Base-by-base conservation (phyloP, 106 monocot genomes). In the Cymbidium sinense region DNA sequence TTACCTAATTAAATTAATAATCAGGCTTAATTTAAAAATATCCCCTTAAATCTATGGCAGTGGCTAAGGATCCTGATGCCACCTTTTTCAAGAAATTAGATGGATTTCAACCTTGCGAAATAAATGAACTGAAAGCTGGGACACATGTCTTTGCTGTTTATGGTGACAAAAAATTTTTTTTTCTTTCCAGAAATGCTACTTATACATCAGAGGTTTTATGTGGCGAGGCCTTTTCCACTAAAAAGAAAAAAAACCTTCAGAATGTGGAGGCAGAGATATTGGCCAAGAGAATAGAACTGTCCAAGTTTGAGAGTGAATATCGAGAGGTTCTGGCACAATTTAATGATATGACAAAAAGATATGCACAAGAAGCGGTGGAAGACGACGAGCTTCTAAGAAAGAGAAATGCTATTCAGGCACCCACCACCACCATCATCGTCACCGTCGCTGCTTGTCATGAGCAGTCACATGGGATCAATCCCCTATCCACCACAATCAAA, bases 101-200 rank as follows among this genome's bases (percentile, higher is more conserved):
- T 81, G 98, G 94, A 35, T 99, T 95, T 83, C 94, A 90, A 82
- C 90, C 94, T 33, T 99, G 94, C 77, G 98, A 99, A 90, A 86
- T 99, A 82, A 94, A 87, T 84, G 91, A 92, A 70, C 80, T 99
- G 39, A 99, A 94, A 86, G 84, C 90, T 74, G 98, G 98, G 74
- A 99, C 86, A 19, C 98, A 99, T 82, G 50, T 89, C 17, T 99
- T 99, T 87, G 90, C 94, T 83, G 85, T 96, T 34, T 96, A 96
- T 89, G 98, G 98, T 41, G 98, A 99, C 30, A 99, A 99, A n/a
- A n/a, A n/a, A n/a, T n/a, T n/a, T n/a, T n/a, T n/a, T n/a, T n/a
- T n/a, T 75, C 95, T 99, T 77, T 99, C 92, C 54, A 92, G 82
- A 82, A 92, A 92, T 81, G 90, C 79, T 73, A 89, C 75, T 43